A percentile compares a stretch with the other conserved stretches of the same genome.
Conservation (phyloP, 257 asterid genomes). For the Scutellaria galericulata region DNA sequence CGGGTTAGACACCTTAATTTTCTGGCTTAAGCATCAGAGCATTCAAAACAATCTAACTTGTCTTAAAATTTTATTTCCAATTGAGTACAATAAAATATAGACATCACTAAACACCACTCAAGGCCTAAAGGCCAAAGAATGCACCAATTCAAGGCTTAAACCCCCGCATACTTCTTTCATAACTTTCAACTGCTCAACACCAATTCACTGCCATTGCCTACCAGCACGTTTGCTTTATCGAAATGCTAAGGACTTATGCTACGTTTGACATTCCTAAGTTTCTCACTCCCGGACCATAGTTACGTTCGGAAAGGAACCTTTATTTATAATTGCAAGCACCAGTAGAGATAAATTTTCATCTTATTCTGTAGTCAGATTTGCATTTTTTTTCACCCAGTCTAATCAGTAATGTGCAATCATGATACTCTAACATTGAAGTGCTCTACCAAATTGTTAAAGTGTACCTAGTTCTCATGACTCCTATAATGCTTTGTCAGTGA, state of each 20-base stretch:
- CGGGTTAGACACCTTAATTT: background rate
- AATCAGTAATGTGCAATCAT: background rate
- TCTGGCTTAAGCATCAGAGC: conserved; percentile 6
- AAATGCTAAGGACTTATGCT: no score
- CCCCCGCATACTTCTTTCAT: no score
- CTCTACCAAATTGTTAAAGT: conserved; percentile 2
- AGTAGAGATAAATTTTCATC: background rate
- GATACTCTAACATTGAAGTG: background rate
- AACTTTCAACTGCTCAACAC: no score
- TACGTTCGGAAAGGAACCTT: no score
- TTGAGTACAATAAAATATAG: background rate
- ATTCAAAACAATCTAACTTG: background rate
- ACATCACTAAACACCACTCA: background rate
- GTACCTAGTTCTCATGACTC: background rate
- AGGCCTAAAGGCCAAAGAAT: no score
- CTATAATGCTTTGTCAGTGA: background rate
- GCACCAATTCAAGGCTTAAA: no score
- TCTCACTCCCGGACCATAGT: no score
- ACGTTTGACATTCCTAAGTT: no score
- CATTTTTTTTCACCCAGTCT: background rate
- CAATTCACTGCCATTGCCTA: no score
- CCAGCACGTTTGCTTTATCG: no score
- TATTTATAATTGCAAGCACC: background rate
- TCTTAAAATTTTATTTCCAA: background rate
- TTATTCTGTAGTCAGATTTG: background rate